Percentiles rank a stretch among this genome's conserved stretches.
phyloP scores from a whole-genome alignment of 441 rosid genomes.

The Euphorbia celastroides region DNA sequence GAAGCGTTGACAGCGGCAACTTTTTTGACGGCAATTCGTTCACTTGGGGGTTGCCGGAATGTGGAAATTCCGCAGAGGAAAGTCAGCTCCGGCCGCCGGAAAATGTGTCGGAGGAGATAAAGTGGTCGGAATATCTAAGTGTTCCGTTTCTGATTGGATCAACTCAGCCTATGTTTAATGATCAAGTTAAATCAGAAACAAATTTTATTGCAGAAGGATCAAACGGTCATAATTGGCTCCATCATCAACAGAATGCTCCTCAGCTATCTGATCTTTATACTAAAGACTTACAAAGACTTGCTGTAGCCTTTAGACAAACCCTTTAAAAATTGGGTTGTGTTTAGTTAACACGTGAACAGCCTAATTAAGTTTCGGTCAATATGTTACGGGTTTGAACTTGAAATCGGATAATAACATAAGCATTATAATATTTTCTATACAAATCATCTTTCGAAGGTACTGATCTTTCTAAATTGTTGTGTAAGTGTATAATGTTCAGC shows the following conservation, averaged over 20 bases:
- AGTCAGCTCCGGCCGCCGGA: slow-evolving; percentile 25
- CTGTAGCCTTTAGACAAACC: slow-evolving; percentile 52
- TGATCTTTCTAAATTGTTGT: too few relatives aligned
- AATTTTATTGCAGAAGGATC: slow-evolving; percentile 35
- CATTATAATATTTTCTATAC: too few relatives aligned
- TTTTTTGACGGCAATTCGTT: slow-evolving; percentile 37
- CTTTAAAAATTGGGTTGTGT: slow-evolving; percentile 25
- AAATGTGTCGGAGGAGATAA: slow-evolving; percentile 38
- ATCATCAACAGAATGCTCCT: slow-evolving; percentile 26
- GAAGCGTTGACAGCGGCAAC: slow-evolving; percentile 23
- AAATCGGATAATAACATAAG: too few relatives aligned
- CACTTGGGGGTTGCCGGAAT: slow-evolving; percentile 45
- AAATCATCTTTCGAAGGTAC: too few relatives aligned
- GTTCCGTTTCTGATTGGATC: slow-evolving; percentile 45
- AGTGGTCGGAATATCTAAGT: slow-evolving; percentile 62
- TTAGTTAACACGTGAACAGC: slow-evolving; percentile 26
- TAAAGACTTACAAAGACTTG: slow-evolving; percentile 52
- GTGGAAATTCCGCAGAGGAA: slow-evolving; percentile 26
- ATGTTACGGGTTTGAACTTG: too few relatives aligned
- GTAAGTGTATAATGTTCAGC: too few relatives aligned
- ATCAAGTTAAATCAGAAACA: slow-evolving; percentile 37
- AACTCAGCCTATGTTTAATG: slow-evolving; percentile 35
- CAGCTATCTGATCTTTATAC: slow-evolving; percentile 33
- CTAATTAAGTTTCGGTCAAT: too few relatives aligned
- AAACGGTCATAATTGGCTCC: slow-evolving; percentile 26